Base-by-base conservation (phyloP, 139 green algal species). In the Tetradesmus lagerheimii region DNA sequence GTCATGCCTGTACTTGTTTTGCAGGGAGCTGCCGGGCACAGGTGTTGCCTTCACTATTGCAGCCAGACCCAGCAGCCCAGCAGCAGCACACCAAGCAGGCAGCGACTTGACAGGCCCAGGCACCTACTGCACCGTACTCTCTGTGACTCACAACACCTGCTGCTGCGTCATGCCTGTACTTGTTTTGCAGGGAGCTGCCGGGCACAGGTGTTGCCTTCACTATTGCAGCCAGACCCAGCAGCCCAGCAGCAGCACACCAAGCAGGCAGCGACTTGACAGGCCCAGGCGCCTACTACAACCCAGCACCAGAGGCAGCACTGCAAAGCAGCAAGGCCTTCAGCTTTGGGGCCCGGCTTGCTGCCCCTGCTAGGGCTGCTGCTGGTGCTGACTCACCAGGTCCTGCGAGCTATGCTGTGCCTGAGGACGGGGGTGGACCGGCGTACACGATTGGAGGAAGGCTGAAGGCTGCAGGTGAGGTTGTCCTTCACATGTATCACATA, bases 221-320 rank as follows among this genome's bases (percentile, higher is more conserved):
- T 3, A 78, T 78, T 39, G 43, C 81, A 71, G 57, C 20, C 57
- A n/a, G 57, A 2, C 12, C 14, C 57, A n/a, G 23, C 14, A 87
- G 81, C 81, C 50, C 81, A 1, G n/a, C 57, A 71, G 23, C 57
- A n/a, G 50, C 34, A 77, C 31, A 62, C 18, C 47, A 77, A 2
- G 6, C 35, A 25, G 20, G 43, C 53, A 77, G 50, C 53, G 8
- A 71, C 3, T 23, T 50, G 0, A 23, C 15, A 57, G 81, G 81
- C 0, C 81, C 50, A 29, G 53, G 81, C 34, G 16, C 31, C 47
- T 78, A 77, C 81, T 78, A 87, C 81, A 87, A 86, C 29, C n/a
- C 80, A 43, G 41, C 64, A 9, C 53, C 81, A 37, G 81, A 50
- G 35, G 81, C 81, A 78, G 81, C 81, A 37, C 18, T 87, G 81